A percentile compares a stretch with the other conserved stretches of the same genome.
phyloP scores from a whole-genome alignment of 2,329 filamentous ascomycete species.

The Hyphodiscus sp. region DNA sequence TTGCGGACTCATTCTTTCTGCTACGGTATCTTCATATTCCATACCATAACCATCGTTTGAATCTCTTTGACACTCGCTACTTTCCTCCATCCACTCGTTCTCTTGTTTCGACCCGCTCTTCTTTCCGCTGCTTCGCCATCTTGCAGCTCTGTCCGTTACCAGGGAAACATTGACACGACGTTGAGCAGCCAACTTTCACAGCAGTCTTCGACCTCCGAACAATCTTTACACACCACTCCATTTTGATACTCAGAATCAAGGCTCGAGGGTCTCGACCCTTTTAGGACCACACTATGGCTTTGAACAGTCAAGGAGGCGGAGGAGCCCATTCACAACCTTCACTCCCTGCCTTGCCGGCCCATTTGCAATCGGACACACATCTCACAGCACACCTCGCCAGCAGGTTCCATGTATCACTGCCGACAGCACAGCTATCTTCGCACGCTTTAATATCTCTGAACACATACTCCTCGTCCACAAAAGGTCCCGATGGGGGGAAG shows the following conservation, averaged over 20 bases:
- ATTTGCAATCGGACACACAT: conserved; percentile 71
- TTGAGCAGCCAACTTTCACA: background rate
- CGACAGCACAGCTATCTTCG: conserved; percentile 82
- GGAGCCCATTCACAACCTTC: conserved; percentile 76
- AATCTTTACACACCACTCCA: background rate
- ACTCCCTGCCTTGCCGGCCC: conserved; percentile 78
- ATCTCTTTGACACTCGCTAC: background rate
- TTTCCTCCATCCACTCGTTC: background rate
- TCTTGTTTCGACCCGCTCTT: background rate
- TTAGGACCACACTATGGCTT: conserved; percentile 47
- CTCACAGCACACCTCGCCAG: conserved; percentile 77
- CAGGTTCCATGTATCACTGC: conserved; percentile 86
- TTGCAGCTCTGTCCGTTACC: background rate
- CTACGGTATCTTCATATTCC: no score
- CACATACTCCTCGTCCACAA: conserved; percentile 84
- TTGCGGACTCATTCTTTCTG: no score
- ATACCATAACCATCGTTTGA: no score
- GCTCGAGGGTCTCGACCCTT: conserved; percentile 21
- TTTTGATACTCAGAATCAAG: background rate
- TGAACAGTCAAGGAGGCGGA: conserved; percentile 37
- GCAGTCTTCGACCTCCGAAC: background rate
- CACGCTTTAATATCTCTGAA: conserved; percentile 90
- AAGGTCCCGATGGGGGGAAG: conserved; percentile 83
- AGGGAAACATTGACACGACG: background rate
- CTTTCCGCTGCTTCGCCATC: background rate